phyloP scores from a whole-genome alignment of 2,329 filamentous ascomycete species.

The Aureobasidium lini region DNA sequence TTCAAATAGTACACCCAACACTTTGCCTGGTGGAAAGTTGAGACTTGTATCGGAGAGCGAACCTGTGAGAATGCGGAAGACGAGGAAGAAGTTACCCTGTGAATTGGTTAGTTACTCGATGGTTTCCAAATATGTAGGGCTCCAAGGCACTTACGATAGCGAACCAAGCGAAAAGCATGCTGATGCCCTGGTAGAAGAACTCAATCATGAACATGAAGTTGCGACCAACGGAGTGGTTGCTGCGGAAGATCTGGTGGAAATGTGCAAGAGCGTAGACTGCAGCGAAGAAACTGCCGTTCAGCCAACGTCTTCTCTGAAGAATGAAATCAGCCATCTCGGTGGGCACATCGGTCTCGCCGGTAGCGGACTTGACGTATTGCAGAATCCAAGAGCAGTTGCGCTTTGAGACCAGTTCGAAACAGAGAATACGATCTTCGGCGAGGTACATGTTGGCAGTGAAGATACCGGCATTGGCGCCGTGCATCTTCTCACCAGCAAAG shows the following conservation, averaged over 20 bases:
- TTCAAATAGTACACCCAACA: slow-evolving; percentile 85
- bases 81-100: slow-evolving; percentile 90
- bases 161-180: slow-evolving; percentile 99
- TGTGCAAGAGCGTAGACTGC: slow-evolving; percentile 91
- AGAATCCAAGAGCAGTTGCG: slow-evolving; percentile 95
- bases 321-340: slow-evolving; percentile 92
- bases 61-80: slow-evolving; percentile 91
- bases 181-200: slow-evolving; percentile 88
- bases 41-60: slow-evolving; percentile 65
- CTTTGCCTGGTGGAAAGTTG: slow-evolving; percentile 67
- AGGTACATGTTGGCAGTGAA: slow-evolving; percentile 99
- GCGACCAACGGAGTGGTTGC: slow-evolving; percentile 76
- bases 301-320: slow-evolving; percentile 88
- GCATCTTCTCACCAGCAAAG: slow-evolving; percentile 93
- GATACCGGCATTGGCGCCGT: slow-evolving; percentile 84
- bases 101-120: slow-evolving; percentile 14
- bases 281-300: slow-evolving; percentile 97
- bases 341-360: slow-evolving; percentile 93
- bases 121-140: neutral
- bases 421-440: slow-evolving; percentile 96
- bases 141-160: slow-evolving; percentile 56
- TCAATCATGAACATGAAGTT: slow-evolving; percentile 89
- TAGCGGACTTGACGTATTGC: slow-evolving; percentile 97
- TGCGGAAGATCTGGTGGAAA: slow-evolving; percentile 93
- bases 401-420: slow-evolving; percentile 96